phyloP scores from a whole-genome alignment of 2,329 filamentous ascomycete genomes.

The Chaetomium sp. region DNA sequence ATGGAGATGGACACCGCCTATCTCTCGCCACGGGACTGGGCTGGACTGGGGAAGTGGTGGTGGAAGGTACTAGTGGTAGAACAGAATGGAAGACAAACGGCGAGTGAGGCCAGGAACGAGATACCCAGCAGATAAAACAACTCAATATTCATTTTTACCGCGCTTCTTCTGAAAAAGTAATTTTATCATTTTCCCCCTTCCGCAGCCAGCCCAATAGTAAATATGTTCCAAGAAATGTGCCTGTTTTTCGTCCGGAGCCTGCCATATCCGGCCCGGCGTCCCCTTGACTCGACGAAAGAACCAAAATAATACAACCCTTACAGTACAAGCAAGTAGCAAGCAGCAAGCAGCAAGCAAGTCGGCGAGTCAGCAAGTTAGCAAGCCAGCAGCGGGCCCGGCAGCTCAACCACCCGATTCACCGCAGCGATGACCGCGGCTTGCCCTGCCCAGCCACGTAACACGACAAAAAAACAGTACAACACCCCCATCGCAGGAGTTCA shows the following conservation, averaged over 20 bases:
- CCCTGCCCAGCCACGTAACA: not conserved
- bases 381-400: no score
- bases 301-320: slow-evolving; percentile 1
- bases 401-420: not conserved
- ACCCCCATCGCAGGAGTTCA: not conserved
- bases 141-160: not conserved
- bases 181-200: not conserved
- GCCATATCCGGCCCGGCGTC: not conserved
- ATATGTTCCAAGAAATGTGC: not conserved
- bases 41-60: not conserved
- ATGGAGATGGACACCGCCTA: not conserved
- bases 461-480: no score
- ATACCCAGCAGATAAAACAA: not conserved
- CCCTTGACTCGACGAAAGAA: not conserved
- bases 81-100: not conserved
- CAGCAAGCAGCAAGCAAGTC: not conserved
- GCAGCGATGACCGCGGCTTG: not conserved
- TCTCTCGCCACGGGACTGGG: not conserved
- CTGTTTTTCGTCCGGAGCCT: not conserved
- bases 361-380: no score
- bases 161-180: not conserved
- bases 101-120: not conserved
- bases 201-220: not conserved
- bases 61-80: not conserved
- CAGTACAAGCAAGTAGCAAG: not conserved